phyloP scores from a whole-genome alignment of 306 rosid species.

The Gastrolobium villosum region DNA sequence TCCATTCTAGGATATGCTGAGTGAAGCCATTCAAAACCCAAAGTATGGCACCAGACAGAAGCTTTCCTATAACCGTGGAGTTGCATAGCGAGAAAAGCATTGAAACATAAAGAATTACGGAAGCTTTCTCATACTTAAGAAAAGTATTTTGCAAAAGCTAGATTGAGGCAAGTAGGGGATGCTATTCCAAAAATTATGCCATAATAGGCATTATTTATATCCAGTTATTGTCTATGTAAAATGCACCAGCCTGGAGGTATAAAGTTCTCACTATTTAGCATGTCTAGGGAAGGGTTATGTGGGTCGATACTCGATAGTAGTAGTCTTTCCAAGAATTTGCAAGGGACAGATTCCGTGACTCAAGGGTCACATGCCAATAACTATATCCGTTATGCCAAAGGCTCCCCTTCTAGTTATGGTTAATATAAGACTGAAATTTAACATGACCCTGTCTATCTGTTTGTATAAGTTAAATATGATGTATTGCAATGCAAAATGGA shows the following conservation, averaged over 20 bases:
- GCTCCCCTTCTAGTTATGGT: background rate
- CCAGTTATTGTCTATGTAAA: constrained; percentile 9
- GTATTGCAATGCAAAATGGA: constrained; percentile 15
- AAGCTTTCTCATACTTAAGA: background rate
- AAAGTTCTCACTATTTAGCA: background rate
- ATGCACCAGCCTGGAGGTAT: background rate
- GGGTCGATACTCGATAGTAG: background rate
- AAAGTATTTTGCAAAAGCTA: background rate
- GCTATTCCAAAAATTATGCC: constrained; percentile 7
- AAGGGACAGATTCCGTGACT: background rate
- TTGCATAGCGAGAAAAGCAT: background rate
- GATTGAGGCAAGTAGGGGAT: background rate
- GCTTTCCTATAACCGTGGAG: constrained; percentile 11
- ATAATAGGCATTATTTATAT: background rate
- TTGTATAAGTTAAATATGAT: constrained; percentile 13
- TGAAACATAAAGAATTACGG: background rate
- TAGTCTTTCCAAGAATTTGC: background rate
- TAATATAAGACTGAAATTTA: constrained; percentile 5
- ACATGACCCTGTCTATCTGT: background rate
- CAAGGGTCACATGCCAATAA: background rate
- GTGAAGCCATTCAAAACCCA: constrained; percentile 25
- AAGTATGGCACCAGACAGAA: constrained; percentile 40
- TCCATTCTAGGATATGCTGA: constrained; percentile 32
- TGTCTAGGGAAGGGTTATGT: background rate
- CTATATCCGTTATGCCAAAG: background rate